These are phyloP conservation scores for Arxiozyma telluris DNA, from an alignment of 1,139 yeast species.

Conservation along the genomic window DNA sequence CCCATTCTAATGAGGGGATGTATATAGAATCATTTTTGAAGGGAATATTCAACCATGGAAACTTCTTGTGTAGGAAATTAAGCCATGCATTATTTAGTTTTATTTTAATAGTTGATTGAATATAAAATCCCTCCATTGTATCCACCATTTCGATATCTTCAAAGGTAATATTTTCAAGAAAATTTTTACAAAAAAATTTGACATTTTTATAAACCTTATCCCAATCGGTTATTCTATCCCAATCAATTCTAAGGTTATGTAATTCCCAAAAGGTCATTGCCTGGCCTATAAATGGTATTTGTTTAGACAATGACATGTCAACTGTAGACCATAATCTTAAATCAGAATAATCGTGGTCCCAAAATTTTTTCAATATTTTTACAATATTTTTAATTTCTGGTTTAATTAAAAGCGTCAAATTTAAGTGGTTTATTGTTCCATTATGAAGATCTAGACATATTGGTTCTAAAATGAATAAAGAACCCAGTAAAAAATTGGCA, in stretches of 20 bases:
- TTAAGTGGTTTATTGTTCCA: slow-evolving; percentile 15
- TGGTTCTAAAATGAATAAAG: slow-evolving; percentile 11
- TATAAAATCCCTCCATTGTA: slow-evolving; percentile 21
- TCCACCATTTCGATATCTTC: slow-evolving; percentile 20
- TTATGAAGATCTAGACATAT: slow-evolving; percentile 21
- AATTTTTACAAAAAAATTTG: slow-evolving; percentile 14
- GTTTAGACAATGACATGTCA: slow-evolving; percentile 17
- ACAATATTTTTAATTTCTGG: slow-evolving; percentile 23
- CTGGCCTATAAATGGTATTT: slow-evolving; percentile 2
- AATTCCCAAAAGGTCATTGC: slow-evolving; percentile 7
- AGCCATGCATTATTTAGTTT: slow-evolving; percentile 9
- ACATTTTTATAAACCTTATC: slow-evolving; percentile 14
- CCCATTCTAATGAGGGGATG: slow-evolving; percentile 31
- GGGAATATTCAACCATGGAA: slow-evolving; percentile 14
- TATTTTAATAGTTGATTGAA: slow-evolving; percentile 11
- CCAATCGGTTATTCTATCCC: slow-evolving; percentile 26
- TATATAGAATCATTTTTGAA: slow-evolving; percentile 1
- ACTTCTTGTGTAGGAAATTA: slow-evolving; percentile 12
- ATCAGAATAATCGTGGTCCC: slow-evolving; percentile 20
- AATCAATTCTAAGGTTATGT: slow-evolving; percentile 22
- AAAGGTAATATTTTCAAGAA: slow-evolving; percentile 12
- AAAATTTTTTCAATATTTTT: slow-evolving; percentile 21
- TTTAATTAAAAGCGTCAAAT: slow-evolving; percentile 18
- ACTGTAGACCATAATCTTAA: slow-evolving; percentile 21
- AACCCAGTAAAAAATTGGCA: slow-evolving; percentile 12